phyloP scores from a whole-genome alignment of 495 filamentous ascomycete genomes.

The Podospora sp. region DNA sequence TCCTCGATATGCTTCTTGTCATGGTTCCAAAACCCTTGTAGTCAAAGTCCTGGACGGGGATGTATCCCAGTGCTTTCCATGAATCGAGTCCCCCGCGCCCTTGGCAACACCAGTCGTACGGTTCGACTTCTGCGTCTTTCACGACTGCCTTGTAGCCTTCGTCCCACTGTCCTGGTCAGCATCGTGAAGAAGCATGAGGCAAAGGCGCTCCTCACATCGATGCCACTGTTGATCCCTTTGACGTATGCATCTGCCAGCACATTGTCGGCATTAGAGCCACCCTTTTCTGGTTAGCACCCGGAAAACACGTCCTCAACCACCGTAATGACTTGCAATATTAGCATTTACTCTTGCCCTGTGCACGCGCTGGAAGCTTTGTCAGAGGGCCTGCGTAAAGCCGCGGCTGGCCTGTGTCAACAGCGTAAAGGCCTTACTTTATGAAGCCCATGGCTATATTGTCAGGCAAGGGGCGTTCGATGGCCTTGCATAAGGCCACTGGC shows the following conservation, averaged over 20 bases:
- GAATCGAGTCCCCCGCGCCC: constrained; percentile 68
- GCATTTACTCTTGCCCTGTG: no score
- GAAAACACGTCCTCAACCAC: no score
- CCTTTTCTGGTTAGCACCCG: constrained; percentile 36
- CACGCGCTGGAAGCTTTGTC: no score
- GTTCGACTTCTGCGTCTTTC: constrained; percentile 75
- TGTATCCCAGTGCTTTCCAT: constrained; percentile 70
- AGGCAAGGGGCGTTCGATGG: no score
- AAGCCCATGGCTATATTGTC: no score
- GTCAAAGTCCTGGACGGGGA: constrained; percentile 70
- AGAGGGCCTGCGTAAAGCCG: no score
- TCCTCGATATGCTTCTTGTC: constrained; percentile 71
- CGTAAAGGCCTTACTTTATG: no score
- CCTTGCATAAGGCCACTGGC: no score
- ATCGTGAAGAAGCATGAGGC: not conserved
- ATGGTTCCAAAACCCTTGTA: constrained; percentile 67
- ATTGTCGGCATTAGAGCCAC: constrained; percentile 80
- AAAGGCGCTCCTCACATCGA: constrained; percentile 53
- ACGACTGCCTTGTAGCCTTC: constrained; percentile 73
- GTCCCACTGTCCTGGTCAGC: constrained; percentile 52
- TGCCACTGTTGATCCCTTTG: constrained; percentile 62
- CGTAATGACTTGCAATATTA: no score
- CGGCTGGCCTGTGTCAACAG: no score
- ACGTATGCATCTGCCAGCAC: constrained; percentile 70
- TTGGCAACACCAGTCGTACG: constrained; percentile 69